These are phyloP conservation scores for Thielaviopsis populi DNA, from an alignment of 2,329 filamentous ascomycete genomes.

Conservation along the genomic window DNA sequence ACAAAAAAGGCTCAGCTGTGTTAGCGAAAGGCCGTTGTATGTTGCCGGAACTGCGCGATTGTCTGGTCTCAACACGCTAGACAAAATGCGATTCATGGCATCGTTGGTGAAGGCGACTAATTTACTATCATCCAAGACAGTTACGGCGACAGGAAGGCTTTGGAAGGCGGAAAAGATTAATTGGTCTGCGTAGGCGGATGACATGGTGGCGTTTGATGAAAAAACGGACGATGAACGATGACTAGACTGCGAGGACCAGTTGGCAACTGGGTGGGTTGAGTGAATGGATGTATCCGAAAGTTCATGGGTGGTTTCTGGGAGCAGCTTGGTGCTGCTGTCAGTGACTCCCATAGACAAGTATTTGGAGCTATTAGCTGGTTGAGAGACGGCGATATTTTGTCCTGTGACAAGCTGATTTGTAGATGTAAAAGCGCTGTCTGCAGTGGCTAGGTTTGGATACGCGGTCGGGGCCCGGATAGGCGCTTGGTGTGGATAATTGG, in stretches of 20 bases:
- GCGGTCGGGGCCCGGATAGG: background rate
- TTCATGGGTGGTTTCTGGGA: background rate
- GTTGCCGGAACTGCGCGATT: background rate
- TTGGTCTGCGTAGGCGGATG: constrained; percentile 35
- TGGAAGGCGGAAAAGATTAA: constrained; percentile 54
- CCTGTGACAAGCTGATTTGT: background rate
- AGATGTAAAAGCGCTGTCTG: background rate
- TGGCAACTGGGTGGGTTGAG: background rate
- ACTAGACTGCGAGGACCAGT: background rate
- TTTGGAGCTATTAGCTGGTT: background rate
- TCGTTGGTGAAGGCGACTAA: constrained; percentile 61
- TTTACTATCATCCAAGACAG: constrained; percentile 54
- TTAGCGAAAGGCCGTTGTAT: constrained; percentile 29
- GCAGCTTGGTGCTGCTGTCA: background rate
- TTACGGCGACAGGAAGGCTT: constrained; percentile 56
- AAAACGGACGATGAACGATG: background rate
- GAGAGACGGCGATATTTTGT: background rate
- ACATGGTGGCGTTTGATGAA: constrained; percentile 24
- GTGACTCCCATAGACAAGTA: background rate
- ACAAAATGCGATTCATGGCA: constrained; percentile 53
- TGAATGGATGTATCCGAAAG: background rate
- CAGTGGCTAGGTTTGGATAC: background rate
- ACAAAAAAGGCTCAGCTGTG: constrained; percentile 59
- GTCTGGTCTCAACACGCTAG: background rate
- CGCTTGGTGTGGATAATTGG: background rate